Base-by-base conservation (phyloP, 331 rosid genomes). In the Malus hybrid region DNA sequence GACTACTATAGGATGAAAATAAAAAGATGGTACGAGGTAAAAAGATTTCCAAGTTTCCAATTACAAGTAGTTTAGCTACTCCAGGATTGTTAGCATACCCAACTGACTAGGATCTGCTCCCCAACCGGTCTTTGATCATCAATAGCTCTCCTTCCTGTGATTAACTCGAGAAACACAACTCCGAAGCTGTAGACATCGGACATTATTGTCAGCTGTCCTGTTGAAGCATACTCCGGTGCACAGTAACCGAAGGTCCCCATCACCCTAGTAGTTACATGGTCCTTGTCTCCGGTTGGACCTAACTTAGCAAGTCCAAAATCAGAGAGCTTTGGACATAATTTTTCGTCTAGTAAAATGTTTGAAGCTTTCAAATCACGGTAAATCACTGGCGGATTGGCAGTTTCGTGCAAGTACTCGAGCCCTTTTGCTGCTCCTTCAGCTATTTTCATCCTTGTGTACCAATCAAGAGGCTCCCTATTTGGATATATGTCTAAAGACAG, bases 231-330 rank as follows among this genome's bases (percentile, higher is more conserved):
- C 73, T 93, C 96, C 0, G 98, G 98, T 19, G 96, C 90, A 73
- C 96, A 93, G 0, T 93, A 93, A 62, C 98, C 98, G 54, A 73
- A 90, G 5, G 98, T 93, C 14, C 96, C 98, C 98, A 93, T 88
- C 71, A 93, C 96, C 77, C 94, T 83, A 1, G 95, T 88, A 10
- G 88, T 64, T 32, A 87, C 83, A 61, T 76, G 81, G 3, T 80
- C 75, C 65, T 87, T 56, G 55, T 86, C 89, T 75, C 84, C 91
- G n/a, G 42, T 83, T 14, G 91, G 91, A 64, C 87, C 89, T 71
- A 93, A 64, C 87, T 90, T 93, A 9, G 94, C 94, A 16, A 91
- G 87, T 57, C 94, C 94, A 42, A 91, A 91, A 86, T 91, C 97
- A 54, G 97, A 86, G 42, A 89, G 94, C 76, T 85, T 91, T 15